Percentiles rank a stretch among this genome's conserved stretches.
phyloP scores from a whole-genome alignment of 352 stramenopile species.

The Pythium rishiriense region DNA sequence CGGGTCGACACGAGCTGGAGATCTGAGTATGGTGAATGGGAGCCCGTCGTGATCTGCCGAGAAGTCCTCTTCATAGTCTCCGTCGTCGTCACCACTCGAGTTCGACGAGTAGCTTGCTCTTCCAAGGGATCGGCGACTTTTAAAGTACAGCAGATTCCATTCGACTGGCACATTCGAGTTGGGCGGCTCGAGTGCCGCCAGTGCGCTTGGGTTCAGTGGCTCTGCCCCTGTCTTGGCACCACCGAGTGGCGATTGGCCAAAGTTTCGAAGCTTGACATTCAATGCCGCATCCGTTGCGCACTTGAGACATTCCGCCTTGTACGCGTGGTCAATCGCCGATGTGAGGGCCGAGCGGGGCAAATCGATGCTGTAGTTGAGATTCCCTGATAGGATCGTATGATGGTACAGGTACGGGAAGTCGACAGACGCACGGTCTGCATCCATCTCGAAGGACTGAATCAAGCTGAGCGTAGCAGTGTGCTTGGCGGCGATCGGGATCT shows the following conservation, averaged over 20 bases:
- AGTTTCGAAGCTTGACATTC: slow-evolving; percentile 54
- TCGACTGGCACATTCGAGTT: slow-evolving; percentile 45
- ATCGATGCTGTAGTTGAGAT: slow-evolving; percentile 79
- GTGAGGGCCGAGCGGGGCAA: slow-evolving; percentile 39
- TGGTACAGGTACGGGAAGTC: slow-evolving; percentile 87
- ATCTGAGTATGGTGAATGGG: slow-evolving; percentile 65
- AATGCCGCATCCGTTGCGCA: slow-evolving; percentile 59
- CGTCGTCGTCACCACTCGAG: slow-evolving; percentile 33
- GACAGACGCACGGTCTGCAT: slow-evolving; percentile 64
- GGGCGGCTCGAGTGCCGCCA: background rate
- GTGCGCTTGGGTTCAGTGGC: background rate
- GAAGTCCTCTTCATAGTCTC: slow-evolving; percentile 56
- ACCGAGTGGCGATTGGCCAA: slow-evolving; percentile 21
- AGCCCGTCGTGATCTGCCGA: slow-evolving; percentile 50
- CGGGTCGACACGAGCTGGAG: slow-evolving; percentile 25
- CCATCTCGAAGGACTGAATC: slow-evolving; percentile 82
- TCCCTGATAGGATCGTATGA: slow-evolving; percentile 80
- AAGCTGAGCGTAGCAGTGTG: slow-evolving; percentile 59
- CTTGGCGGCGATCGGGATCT: slow-evolving; percentile 44
- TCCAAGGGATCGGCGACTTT: slow-evolving; percentile 40
- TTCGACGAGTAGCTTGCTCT: slow-evolving; percentile 35
- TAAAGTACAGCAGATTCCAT: slow-evolving; percentile 55
- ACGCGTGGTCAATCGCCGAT: slow-evolving; percentile 64
- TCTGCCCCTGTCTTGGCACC: background rate
- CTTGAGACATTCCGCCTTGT: slow-evolving; percentile 69